Evolutionary conservation across 208 protist species (phyloP), one percentile per base, ranked within the genome.

Genomic region (Balamuthia mandrillaris): DNA sequence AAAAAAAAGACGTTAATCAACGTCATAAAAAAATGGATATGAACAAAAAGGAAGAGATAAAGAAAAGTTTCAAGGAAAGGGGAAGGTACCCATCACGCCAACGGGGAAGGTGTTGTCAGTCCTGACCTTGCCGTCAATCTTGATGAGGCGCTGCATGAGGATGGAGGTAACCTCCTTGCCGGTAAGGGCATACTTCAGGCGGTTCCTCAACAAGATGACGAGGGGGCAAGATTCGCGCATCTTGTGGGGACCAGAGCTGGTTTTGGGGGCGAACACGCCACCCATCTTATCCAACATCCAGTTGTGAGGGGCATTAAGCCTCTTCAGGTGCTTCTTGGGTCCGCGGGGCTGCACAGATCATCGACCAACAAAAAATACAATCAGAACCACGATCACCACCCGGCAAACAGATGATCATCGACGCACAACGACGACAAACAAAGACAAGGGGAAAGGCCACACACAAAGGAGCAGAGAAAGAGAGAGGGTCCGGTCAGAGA

Each of bases 281-380:
- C 95, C 95, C 75, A 99, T 94, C 94, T 99, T 99, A 94, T 96
- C 96, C 58, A 99, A 94, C 97, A 99, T 99, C 99, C 98, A 99
- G 92, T 99, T 96, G 84, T 95, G 95, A 79, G 98, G 99, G 63
- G 99, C 98, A 89, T 94, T 95, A 60, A 99, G 90, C 89, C 98
- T 96, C 96, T 99, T 99, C 68, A 99, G 90, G 95, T 99, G 98
- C 90, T 99, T 98, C 94, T 98, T 99, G 83, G 97, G 96, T 89
- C 97, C 97, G 58, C 95, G 92, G 66, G 92, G 89, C 96, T 85
- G 10, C 5, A 41, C 5, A 18, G 14, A 9, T 7, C 31, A 39
- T 54, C 16, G 21, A 54, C 14, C 18, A 21, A 21, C 16, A 54
- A 29, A 27, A 72, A n/a, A n/a, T n/a, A n/a, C n/a, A n/a, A n/a